A percentile compares a stretch with the other conserved stretches of the same genome.
These are phyloP conservation scores for Juncus inflexus DNA, from an alignment of 176 grass and related monocot species.

Conservation along the genomic window DNA sequence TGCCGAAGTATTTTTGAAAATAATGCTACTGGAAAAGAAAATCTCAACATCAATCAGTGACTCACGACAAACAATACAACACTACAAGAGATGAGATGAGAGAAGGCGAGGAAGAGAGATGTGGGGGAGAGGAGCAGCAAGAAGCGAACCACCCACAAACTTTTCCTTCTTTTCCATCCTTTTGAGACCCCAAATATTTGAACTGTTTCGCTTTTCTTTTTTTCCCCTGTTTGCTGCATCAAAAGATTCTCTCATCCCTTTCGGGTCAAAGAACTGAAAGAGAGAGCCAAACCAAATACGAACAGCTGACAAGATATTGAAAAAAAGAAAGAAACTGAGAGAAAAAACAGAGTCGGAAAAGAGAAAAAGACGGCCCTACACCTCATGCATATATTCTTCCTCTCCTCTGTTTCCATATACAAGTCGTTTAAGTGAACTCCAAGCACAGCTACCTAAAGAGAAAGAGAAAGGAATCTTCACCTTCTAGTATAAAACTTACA, in stretches of 20 bases:
- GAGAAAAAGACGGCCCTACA: constrained; percentile 35
- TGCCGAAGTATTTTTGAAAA: too few relatives aligned
- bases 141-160: constrained; percentile 23
- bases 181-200: constrained; percentile 65
- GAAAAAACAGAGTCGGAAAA: constrained; percentile 35
- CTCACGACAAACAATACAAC: not conserved
- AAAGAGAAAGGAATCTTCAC: constrained; percentile 27
- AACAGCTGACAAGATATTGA: constrained; percentile 22
- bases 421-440: constrained; percentile 21
- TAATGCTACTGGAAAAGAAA: not conserved
- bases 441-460: constrained; percentile 21
- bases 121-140: constrained; percentile 29
- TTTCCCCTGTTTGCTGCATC: constrained; percentile 53
- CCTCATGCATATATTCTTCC: constrained; percentile 58
- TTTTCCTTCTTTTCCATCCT: constrained; percentile 50
- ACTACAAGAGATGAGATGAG: constrained; percentile 29
- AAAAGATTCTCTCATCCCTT: constrained; percentile 79
- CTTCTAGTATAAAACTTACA: constrained; percentile 22
- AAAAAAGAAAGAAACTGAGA: constrained; percentile 28
- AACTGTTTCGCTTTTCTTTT: constrained; percentile 55
- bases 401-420: constrained; percentile 23
- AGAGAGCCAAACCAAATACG: constrained; percentile 45
- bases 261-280: constrained; percentile 93
- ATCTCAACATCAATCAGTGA: not conserved
- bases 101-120: constrained; percentile 8